Percentiles rank a stretch among this genome's conserved stretches.
Conservation (phyloP, 768 basidiomycete genomes). For the Mycena rosella region DNA sequence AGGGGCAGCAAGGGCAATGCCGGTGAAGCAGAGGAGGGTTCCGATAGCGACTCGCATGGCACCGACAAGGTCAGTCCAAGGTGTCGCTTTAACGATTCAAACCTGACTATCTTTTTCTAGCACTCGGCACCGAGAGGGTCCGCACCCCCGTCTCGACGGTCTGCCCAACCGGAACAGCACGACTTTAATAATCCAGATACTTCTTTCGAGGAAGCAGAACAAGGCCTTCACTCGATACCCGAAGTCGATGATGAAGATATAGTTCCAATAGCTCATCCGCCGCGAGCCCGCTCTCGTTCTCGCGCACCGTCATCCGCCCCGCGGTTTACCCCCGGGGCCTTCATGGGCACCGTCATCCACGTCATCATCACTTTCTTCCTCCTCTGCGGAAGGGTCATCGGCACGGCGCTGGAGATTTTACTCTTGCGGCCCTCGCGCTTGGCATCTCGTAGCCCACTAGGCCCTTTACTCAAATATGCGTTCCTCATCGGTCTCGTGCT, state of each 20-base stretch:
- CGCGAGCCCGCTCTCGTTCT: constrained; percentile 42
- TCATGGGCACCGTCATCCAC: constrained; percentile 57
- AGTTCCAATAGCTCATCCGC: constrained; percentile 42
- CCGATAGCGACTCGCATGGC: constrained; percentile 53
- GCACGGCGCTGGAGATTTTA: constrained; percentile 61
- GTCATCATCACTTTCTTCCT: constrained; percentile 52
- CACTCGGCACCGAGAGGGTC: constrained; percentile 54
- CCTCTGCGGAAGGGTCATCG: constrained; percentile 61
- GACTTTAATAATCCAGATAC: constrained; percentile 47
- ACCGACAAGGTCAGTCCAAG: constrained; percentile 49
- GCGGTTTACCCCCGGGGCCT: constrained; percentile 46
- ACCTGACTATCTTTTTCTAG: constrained; percentile 31
- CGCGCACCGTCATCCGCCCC: constrained; percentile 43
- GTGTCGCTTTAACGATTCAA: constrained; percentile 8
- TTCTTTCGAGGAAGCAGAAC: constrained; percentile 59
- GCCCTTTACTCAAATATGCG: constrained; percentile 47
- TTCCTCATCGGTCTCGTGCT: constrained; percentile 53
- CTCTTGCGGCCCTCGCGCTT: constrained; percentile 62
- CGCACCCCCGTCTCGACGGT: constrained; percentile 54
- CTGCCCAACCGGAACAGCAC: constrained; percentile 30
- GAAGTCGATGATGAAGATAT: constrained; percentile 69
- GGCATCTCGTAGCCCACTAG: constrained; percentile 48
- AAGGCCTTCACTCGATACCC: constrained; percentile 71
- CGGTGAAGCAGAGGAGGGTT: constrained; percentile 66
- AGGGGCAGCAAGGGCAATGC: constrained; percentile 58